Percentiles rank a stretch among this genome's conserved stretches.
These are phyloP conservation scores for Diatrype stigma DNA, from an alignment of 2,329 filamentous ascomycete genomes.

Conservation along the genomic window DNA sequence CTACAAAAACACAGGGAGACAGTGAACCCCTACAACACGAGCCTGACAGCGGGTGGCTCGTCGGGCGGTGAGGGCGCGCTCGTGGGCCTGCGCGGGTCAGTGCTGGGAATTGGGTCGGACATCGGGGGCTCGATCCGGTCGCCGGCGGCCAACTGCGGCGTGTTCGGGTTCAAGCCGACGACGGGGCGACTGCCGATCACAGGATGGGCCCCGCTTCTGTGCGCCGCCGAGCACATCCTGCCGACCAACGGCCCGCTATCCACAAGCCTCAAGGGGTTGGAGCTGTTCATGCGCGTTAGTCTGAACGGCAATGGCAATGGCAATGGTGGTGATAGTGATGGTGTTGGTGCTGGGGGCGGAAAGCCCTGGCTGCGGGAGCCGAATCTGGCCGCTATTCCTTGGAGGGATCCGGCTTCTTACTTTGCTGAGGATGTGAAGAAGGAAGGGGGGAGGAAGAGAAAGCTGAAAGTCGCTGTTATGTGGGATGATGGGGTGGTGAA, in stretches of 20 bases:
- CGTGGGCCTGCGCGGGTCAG: slow-evolving; percentile 46
- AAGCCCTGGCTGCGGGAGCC: slow-evolving; percentile 24
- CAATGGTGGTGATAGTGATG: too few relatives aligned
- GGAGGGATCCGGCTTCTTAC: slow-evolving; percentile 12
- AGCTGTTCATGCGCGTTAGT: slow-evolving; percentile 35
- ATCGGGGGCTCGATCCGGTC: slow-evolving; percentile 47
- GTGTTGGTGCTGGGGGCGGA: too few relatives aligned
- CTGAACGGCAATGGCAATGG: slow-evolving; percentile 13
- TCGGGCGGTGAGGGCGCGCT: slow-evolving; percentile 56
- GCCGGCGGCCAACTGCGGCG: slow-evolving; percentile 43
- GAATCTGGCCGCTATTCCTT: slow-evolving; percentile 16
- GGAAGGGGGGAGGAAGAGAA: slow-evolving; percentile 23
- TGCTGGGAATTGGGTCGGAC: slow-evolving; percentile 50
- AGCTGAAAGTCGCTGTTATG: slow-evolving; percentile 57
- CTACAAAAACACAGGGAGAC: slow-evolving; percentile 35
- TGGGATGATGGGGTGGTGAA: slow-evolving; percentile 57
- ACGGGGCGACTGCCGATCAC: slow-evolving; percentile 36
- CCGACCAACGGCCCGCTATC: slow-evolving; percentile 50
- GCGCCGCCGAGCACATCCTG: slow-evolving; percentile 41
- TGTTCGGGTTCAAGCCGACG: slow-evolving; percentile 41
- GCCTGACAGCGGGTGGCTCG: slow-evolving; percentile 47
- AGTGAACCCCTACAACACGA: slow-evolving; percentile 49
- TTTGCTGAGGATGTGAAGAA: background rate
- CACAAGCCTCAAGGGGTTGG: slow-evolving; percentile 44
- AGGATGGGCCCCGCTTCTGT: slow-evolving; percentile 34